Base-by-base conservation (phyloP, 352 stramenopile species). In the Peronospora farinosa region DNA sequence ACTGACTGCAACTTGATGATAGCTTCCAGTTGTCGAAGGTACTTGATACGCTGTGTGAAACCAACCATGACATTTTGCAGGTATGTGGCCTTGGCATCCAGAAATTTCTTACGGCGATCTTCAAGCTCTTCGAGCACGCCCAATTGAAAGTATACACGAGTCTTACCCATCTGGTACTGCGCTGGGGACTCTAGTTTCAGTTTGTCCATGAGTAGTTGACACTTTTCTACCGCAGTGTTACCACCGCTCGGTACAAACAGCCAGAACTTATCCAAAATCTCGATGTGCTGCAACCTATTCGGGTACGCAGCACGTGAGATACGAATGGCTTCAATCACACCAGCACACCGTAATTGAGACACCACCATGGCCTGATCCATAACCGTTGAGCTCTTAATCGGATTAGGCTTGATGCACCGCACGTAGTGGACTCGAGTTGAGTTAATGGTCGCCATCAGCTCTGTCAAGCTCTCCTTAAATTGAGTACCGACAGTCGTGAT, bases 381-480 rank as follows among this genome's bases (percentile, higher is more conserved):
- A n/a, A 49, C 66, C 0, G 55, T 71, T 7, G 83, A 50, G 58
- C 96, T 96, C 63, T 98, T 97, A 28, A 96, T 86, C 64, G 97
- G 85, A 71, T 99, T 99, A 0, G 97, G 96, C 76, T 99, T 99
- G 51, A 99, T 97, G 70, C 97, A 99, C 32, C 96, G 85, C 41
- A 99, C 95, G 60, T 99, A 99, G 62, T 99, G 96, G 12, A 97
- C 94, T 47, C 96, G 86, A 0, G 95, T 98, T 5, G 74, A 73
- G 57, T 97, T 88, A 27, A 99, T 93, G 31, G 90, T 97, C n/a
- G 78, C 86, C 60, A 99, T 96, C 38, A 99, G 75, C 48, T 95
- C 76, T 10, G 63, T 75, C 8, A 98, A 67, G 66, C 96, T 96
- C 40, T 91, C 79, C 46, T 95, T 95, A 68, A 99, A 98, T 60